Conservation (phyloP, 345 rosid species). For the Populus pruinosa region DNA sequence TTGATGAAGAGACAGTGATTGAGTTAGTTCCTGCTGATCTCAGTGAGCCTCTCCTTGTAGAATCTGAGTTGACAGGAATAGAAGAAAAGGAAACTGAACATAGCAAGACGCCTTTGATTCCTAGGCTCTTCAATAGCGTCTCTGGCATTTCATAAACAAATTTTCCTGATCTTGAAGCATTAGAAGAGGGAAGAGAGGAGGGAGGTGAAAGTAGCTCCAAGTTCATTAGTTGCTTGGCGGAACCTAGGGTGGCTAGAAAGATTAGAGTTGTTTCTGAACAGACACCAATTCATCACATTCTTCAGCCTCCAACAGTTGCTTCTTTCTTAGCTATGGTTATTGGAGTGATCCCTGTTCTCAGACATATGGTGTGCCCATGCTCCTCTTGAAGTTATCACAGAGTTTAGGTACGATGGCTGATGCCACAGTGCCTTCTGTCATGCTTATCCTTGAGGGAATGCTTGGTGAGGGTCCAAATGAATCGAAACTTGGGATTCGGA, state of each 20-base stretch:
- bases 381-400: slow-evolving; percentile 75
- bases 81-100: slow-evolving; percentile 89
- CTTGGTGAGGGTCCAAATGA: slow-evolving; percentile 89
- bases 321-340: slow-evolving; percentile 70
- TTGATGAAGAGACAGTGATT: slow-evolving; percentile 6
- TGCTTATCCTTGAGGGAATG: slow-evolving; percentile 95
- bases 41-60: slow-evolving; percentile 37
- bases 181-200: neutral
- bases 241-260: slow-evolving; percentile 80
- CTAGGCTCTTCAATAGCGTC: slow-evolving; percentile 57
- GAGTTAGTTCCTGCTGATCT: slow-evolving; percentile 4
- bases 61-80: slow-evolving; percentile 92
- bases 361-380: slow-evolving; percentile 63
- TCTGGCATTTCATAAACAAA: slow-evolving; percentile 42
- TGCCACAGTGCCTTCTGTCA: slow-evolving; percentile 93
- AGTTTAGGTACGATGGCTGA: slow-evolving; percentile 76
- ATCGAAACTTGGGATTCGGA: slow-evolving; percentile 70
- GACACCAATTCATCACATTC: slow-evolving; percentile 82
- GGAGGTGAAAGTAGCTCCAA: slow-evolving; percentile 51
- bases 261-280: slow-evolving; percentile 77
- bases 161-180: slow-evolving; percentile 51
- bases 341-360: slow-evolving; percentile 72
- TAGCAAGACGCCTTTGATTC: slow-evolving; percentile 74
- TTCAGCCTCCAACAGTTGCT: slow-evolving; percentile 92
- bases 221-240: slow-evolving; percentile 72